These are phyloP conservation scores for Clitopilus hobsonii DNA, from an alignment of 768 basidiomycete genomes.

Conservation along the genomic window DNA sequence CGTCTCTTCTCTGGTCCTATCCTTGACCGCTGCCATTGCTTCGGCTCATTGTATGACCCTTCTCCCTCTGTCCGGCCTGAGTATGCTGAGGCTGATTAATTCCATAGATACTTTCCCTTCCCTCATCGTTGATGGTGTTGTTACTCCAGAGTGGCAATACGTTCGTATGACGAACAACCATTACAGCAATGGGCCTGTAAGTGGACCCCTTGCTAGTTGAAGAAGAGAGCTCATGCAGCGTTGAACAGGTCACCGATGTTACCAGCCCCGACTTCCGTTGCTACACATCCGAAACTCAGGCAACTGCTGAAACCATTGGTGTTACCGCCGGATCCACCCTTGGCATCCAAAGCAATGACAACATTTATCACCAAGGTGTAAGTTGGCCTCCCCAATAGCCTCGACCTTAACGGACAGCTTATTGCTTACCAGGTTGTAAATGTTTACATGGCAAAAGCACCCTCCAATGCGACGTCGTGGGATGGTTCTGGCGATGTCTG, in stretches of 20 bases:
- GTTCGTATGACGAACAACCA: conserved; percentile 1
- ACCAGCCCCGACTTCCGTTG: conserved; percentile 21
- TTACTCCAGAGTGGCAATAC: not conserved
- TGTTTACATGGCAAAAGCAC: conserved; percentile 36
- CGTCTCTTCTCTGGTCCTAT: not conserved
- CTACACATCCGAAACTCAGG: conserved; percentile 18
- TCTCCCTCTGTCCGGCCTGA: not conserved
- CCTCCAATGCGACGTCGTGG: conserved; percentile 20
- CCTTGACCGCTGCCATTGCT: not conserved
- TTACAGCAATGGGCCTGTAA: not conserved
- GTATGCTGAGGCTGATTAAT: not conserved
- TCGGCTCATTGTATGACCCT: not conserved
- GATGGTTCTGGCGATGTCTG: conserved; percentile 37
- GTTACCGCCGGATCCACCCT: conserved; percentile 27
- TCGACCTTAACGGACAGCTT: not conserved
- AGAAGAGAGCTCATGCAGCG: not conserved
- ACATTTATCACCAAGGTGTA: conserved; percentile 30
- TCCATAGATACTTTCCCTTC: not conserved
- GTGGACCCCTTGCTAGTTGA: not conserved
- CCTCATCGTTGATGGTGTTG: not conserved
- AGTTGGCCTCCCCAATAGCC: not conserved
- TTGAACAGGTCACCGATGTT: not conserved
- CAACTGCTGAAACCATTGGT: conserved; percentile 22
- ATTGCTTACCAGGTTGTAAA: conserved; percentile 14
- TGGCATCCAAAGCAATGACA: conserved; percentile 24